These are phyloP conservation scores for Falciphora oryzae DNA, from an alignment of 2,329 filamentous ascomycete species.

Conservation along the genomic window DNA sequence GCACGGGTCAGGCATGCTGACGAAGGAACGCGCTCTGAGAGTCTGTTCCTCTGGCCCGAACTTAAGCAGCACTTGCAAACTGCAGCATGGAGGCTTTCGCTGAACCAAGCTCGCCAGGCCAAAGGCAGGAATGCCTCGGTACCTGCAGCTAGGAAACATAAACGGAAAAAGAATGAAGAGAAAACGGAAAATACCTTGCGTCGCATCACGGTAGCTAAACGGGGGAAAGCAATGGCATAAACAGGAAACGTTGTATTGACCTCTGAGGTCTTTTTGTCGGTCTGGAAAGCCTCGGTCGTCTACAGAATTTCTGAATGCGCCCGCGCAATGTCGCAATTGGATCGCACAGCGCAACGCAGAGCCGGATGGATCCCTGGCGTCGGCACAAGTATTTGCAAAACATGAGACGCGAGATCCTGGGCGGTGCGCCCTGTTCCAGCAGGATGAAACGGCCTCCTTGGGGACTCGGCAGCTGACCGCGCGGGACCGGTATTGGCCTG, in stretches of 20 bases:
- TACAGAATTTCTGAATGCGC: background rate
- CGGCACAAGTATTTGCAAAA: background rate
- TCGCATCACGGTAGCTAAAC: background rate
- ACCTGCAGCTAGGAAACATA: background rate
- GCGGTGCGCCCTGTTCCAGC: background rate
- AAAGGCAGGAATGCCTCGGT: too few relatives aligned
- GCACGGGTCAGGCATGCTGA: background rate
- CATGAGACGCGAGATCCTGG: slow-evolving; percentile 2
- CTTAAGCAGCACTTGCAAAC: background rate
- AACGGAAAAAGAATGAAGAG: background rate
- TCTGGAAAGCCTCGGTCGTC: background rate
- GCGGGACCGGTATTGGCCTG: background rate
- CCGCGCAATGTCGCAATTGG: background rate
- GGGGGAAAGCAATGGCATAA: background rate
- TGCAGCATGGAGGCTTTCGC: background rate
- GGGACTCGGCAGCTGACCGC: background rate
- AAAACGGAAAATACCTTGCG: background rate
- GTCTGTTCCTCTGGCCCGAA: background rate
- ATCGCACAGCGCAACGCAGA: too few relatives aligned
- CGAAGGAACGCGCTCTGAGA: background rate
- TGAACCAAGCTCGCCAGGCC: background rate
- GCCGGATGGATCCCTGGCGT: background rate
- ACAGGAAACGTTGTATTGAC: background rate
- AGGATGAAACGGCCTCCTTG: background rate
- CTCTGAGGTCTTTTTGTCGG: background rate